phyloP scores from a whole-genome alignment of 2,329 filamentous ascomycete genomes.

The Zymoseptoria passerinii region DNA sequence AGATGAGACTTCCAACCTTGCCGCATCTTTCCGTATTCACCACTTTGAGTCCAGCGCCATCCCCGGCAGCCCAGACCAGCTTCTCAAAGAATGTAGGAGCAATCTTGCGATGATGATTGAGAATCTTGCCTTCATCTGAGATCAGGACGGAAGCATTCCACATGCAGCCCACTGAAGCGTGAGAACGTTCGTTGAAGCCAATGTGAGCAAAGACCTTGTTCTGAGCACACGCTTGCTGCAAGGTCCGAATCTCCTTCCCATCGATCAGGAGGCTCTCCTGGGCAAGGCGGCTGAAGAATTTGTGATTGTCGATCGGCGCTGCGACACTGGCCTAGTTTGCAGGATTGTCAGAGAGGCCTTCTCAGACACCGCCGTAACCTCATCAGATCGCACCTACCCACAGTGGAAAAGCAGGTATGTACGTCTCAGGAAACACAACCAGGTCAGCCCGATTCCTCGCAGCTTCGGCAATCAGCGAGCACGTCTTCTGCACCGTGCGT shows the following conservation, averaged over 20 bases:
- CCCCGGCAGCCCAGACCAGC: conserved; percentile 46
- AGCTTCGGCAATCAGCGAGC: conserved; percentile 40
- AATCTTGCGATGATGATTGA: conserved; percentile 48
- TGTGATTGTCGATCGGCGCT: conserved; percentile 44
- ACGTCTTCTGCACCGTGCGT: conserved; percentile 41
- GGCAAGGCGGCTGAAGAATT: conserved; percentile 41
- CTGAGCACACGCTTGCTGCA: conserved; percentile 35
- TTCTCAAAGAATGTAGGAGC: conserved; percentile 52
- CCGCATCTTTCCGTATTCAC: conserved; percentile 38
- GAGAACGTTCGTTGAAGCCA: conserved; percentile 44
- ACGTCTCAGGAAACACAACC: conserved; percentile 48
- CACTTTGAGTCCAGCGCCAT: conserved; percentile 43
- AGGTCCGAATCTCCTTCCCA: conserved; percentile 38
- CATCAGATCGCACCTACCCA: conserved; percentile 29
- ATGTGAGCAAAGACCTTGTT: conserved; percentile 38
- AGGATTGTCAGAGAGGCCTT: not conserved
- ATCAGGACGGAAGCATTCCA: conserved; percentile 48
- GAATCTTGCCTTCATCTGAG: conserved; percentile 35
- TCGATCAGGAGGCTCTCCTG: conserved; percentile 39
- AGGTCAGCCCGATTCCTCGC: conserved; percentile 39
- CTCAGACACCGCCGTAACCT: too few species aligned
- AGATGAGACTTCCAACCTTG: conserved; percentile 45
- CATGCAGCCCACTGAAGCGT: conserved; percentile 38
- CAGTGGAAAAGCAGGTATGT: conserved; percentile 46
- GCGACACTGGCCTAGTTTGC: conserved; percentile 28